Evolutionary conservation across 306 rosid species (phyloP), one percentile per base, ranked within the genome.

Genomic region (Lathyrus aphaca): DNA sequence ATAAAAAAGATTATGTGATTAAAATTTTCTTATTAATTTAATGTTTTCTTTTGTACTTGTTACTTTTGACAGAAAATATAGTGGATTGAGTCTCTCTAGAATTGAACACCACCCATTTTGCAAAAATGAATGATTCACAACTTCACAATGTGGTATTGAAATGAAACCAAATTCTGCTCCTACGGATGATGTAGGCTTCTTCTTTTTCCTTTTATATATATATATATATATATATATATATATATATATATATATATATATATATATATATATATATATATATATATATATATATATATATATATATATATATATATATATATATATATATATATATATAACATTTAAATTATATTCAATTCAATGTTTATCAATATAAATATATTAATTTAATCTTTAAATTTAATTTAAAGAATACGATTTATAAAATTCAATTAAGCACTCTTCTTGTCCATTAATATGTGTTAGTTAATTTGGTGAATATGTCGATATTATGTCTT

Each of bases 401-500:
- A n/a, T n/a, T n/a, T n/a, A n/a, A n/a, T n/a, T n/a, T n/a, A n/a
- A n/a, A n/a, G n/a, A n/a, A n/a, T n/a, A n/a, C n/a, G n/a, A n/a
- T n/a, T n/a, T n/a, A n/a, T n/a, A n/a, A 46, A 39, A 49, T 25
- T 32, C 17, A 38, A 70, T 57, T 56, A 32, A 25, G 4, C 29
- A 25, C 29, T 25, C 29, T 6, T 12, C 43, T 66, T 42, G 46
- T 18, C 16, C 25, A 25, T 23, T 23, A 0, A 21, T 3, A 10
- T 15, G 38, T 37, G 48, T 48, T 57, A 2, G 12, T 67, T 57
- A 2, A 9, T 67, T 64, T 15, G 11, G 66, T 27, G 27, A 75
- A 58, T 16, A 82, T 83, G 95, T 82, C 81, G 86, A 83, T 74
- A 85, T 74, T 66, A 82, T 80, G 91, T 79, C 79, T 8, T 69